Base-by-base conservation (phyloP, 1,284 basidiomycete genomes). In the Bjerkandera adusta region DNA sequence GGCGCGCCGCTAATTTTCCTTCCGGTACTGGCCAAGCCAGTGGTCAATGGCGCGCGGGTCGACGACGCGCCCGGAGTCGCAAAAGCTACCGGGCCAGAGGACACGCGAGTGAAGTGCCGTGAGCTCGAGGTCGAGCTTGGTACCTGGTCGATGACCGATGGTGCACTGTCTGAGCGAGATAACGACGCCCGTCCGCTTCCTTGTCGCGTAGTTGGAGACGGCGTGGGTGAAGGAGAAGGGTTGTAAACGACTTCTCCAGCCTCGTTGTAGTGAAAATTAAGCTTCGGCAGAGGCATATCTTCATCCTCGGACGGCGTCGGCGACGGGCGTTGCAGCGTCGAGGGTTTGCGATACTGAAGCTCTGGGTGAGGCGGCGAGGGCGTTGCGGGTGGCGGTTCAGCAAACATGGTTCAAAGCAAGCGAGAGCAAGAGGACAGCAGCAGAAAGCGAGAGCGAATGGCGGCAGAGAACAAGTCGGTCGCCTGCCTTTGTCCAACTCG, bases 131-230 rank as follows among this genome's bases (percentile, higher is more conserved):
- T 20, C 24, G 39, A 35, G 16, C 22, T 22, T 6, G 38, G 45
- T 7, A 22, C 36, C 49, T 60, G 18, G 48, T 52, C 42, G 42
- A 54, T 36, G 41, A 54, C 44, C 56, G 71, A 72, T 21, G 75
- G 65, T 6, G 63, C 72, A 56, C 79, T 85, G 59, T 87, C 83
- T 36, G 85, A 84, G 22, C 81, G 77, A 5, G 83, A 77, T 15
- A 87, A 70, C 1, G 83, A 42, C 15, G 45, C 36, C 11, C 24
- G 11, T 36, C 45, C 38, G n/a, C 16, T 36, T 10, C 32, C 25
- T 15, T 13, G 22, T 20, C 16, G 24, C 20, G 40, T 16, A 16
- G 40, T 26, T 18, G 24, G 26, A 34, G 22, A 32, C 13, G 21
- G 39, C 10, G 18, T n/a, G 7, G 45, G 45, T 11, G 45, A 47